Evolutionary conservation across 1,284 basidiomycete genomes (phyloP).

Genomic region (Xerocomus nothofagi): DNA sequence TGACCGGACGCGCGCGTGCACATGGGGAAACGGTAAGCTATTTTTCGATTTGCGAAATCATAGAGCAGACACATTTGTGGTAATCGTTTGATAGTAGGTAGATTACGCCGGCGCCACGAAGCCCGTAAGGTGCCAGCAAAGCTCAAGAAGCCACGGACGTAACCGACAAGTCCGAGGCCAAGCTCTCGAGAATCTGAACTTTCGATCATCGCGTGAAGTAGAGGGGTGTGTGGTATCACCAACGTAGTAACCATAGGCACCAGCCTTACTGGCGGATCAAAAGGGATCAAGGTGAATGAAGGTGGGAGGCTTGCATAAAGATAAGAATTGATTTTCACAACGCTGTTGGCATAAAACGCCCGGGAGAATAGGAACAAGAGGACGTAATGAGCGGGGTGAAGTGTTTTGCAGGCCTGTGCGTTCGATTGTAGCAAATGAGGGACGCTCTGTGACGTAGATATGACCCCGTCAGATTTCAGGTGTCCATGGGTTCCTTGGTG

Average conservation of each 20-base stretch:
- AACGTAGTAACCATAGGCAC: slow-evolving; percentile 21
- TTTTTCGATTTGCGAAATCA: slow-evolving; percentile 14
- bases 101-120: slow-evolving; percentile 33
- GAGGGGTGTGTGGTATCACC: slow-evolving; percentile 10
- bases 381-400: slow-evolving; percentile 10
- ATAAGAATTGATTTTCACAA: slow-evolving; percentile 27
- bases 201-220: slow-evolving; percentile 30
- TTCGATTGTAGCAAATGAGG: slow-evolving; percentile 7
- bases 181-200: slow-evolving; percentile 32
- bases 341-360: slow-evolving; percentile 2
- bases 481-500: slow-evolving; percentile 10
- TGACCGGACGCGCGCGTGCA: slow-evolving; percentile 17
- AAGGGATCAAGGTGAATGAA: slow-evolving; percentile 16
- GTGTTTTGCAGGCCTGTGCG: slow-evolving; percentile 1
- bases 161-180: slow-evolving; percentile 36
- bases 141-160: slow-evolving; percentile 36
- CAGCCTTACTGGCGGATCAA: slow-evolving; percentile 18
- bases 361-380: slow-evolving; percentile 3
- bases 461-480: slow-evolving; percentile 5
- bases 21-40: slow-evolving; percentile 22
- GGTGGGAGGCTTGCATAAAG: slow-evolving; percentile 18
- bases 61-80: slow-evolving; percentile 16
- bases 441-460: neutral
- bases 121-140: slow-evolving; percentile 21
- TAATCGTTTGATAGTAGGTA: slow-evolving; percentile 26